These are phyloP conservation scores for Lotus japonicus DNA, from an alignment of 306 rosid species.

Conservation along the genomic window DNA sequence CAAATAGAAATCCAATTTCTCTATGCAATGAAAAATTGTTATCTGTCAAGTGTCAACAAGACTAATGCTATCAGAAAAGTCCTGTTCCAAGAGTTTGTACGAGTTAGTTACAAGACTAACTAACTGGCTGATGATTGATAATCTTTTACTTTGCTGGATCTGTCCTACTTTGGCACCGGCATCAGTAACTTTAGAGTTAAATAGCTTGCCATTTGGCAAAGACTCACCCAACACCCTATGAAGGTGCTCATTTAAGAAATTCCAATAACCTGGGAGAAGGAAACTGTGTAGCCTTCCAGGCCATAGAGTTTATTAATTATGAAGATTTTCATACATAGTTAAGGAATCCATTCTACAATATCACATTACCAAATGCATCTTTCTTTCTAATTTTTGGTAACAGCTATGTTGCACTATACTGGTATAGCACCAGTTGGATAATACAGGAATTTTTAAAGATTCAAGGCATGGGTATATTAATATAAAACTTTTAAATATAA, in stretches of 20 bases:
- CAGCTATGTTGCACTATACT: too few relatives aligned
- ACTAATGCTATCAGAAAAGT: background rate
- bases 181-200: background rate
- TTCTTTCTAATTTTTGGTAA: background rate
- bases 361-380: background rate
- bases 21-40: too few relatives aligned
- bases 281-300: background rate
- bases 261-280: background rate
- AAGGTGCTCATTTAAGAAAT: background rate
- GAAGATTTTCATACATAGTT: background rate
- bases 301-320: background rate
- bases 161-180: background rate
- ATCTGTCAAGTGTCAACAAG: too few relatives aligned
- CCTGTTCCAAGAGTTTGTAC: background rate
- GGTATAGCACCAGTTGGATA: too few relatives aligned
- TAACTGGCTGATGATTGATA: background rate
- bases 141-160: background rate
- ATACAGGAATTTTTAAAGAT: too few relatives aligned
- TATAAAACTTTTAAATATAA: too few relatives aligned
- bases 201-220: background rate
- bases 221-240: background rate
- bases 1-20: background rate
- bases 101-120: background rate
- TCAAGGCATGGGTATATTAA: too few relatives aligned
- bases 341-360: constrained; percentile 3